Conservation (phyloP, 495 filamentous ascomycete genomes). For the Hyaloscypha hepaticicola region DNA sequence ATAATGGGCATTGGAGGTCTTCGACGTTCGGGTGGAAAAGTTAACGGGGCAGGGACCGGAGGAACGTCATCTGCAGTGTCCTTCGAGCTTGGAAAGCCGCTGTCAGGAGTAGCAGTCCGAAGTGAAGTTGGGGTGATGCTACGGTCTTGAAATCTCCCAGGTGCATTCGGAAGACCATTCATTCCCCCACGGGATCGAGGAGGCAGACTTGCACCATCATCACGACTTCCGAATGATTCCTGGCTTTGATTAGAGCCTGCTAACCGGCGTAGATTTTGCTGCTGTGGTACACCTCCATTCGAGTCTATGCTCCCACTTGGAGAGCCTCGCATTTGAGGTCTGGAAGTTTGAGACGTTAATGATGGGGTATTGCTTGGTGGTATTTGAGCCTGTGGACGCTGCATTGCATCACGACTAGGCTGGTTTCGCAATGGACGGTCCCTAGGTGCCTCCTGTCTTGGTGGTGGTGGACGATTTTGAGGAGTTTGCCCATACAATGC, state of each 20-base stretch:
- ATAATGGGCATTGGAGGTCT: slow-evolving; percentile 52
- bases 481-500: slow-evolving; percentile 16
- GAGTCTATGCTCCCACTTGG: slow-evolving; percentile 48
- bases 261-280: slow-evolving; percentile 44
- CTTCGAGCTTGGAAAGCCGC: slow-evolving; percentile 14
- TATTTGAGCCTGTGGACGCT: slow-evolving; percentile 36
- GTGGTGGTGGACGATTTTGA: slow-evolving; percentile 37
- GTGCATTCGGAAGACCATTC: slow-evolving; percentile 35
- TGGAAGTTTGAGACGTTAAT: slow-evolving; percentile 32
- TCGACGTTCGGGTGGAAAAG: slow-evolving; percentile 48
- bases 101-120: slow-evolving; percentile 27
- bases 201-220: slow-evolving; percentile 46
- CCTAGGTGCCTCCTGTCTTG: slow-evolving; percentile 41
- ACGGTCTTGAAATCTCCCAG: slow-evolving; percentile 37
- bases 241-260: slow-evolving; percentile 53
- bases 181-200: slow-evolving; percentile 49
- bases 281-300: slow-evolving; percentile 36
- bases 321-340: slow-evolving; percentile 37
- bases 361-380: slow-evolving; percentile 22
- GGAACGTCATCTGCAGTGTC: slow-evolving; percentile 37
- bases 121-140: slow-evolving; percentile 29
- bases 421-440: slow-evolving; percentile 44
- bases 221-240: slow-evolving; percentile 52
- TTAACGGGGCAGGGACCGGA: slow-evolving; percentile 38
- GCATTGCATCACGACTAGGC: slow-evolving; percentile 47